Base-by-base conservation (phyloP, 345 rosid species). In the Gossypium australe region DNA sequence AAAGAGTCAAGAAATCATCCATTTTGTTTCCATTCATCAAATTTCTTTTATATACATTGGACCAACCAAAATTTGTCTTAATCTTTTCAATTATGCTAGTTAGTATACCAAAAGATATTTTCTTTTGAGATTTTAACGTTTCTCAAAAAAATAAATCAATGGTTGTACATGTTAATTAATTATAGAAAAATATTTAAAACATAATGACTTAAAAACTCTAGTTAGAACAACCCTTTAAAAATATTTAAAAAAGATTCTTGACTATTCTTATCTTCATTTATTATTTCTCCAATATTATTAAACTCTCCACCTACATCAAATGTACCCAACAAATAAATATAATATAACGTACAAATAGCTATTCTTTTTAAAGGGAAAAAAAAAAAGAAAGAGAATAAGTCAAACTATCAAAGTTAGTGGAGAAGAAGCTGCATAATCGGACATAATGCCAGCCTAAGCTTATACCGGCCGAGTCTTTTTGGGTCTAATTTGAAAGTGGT, bases 401-500 rank as follows among this genome's bases (percentile, higher is more conserved):
- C 44, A 38, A 38, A 34, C 47, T 34, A 11, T 62, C 44, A 17
- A 38, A 34, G 67, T 62, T 62, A 34, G 67, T 29, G 43, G 45
- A 16, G 11, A 34, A 63, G 22, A 34, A 16, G 24, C 6, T 29
- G 68, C 14, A 63, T 3, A 63, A 38, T 17, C n/a, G 9, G 48
- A 38, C 68, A 29, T 16, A 62, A 29, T 29, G 67, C 67, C 48
- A 64, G 68, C 48, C 67, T 63, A 63, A 27, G 16, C 43, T 60
- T 60, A 43, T 8, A n/a, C 67, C 13, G 88, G 59, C 7, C 41
- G 41, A 5, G 5, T 34, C 41, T 5, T 48, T 11, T 52, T 52
- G 17, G n/a, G 7, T 51, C n/a, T 89, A 79, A 53, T 53, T 53
- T 53, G 20, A n/a, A n/a, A 52, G 56, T 16, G 16, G 60, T 34